These are phyloP conservation scores for Vinca minor DNA, from an alignment of 257 asterid species.

Conservation along the genomic window DNA sequence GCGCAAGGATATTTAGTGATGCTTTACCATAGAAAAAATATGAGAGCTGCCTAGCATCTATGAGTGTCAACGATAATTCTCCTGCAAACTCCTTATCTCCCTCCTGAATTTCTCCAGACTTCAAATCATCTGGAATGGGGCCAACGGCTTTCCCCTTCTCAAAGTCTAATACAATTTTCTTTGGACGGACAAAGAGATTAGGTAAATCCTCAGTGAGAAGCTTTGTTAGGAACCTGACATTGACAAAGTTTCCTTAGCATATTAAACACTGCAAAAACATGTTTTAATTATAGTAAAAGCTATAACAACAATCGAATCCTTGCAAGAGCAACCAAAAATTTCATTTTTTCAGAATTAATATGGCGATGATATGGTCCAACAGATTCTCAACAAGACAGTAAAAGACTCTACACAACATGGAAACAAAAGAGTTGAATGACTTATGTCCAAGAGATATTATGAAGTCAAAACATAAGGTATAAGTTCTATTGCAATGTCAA, in stretches of 20 bases:
- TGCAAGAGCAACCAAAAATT: neutral
- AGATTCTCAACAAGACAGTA: neutral
- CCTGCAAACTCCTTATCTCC: conserved; percentile 77
- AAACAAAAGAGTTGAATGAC: neutral
- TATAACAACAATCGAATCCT: neutral
- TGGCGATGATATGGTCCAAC: neutral
- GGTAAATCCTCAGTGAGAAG: conserved; percentile 96
- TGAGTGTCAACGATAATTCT: conserved; percentile 90
- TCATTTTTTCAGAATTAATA: neutral
- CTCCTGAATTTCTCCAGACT: conserved; percentile 63
- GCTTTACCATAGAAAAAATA: conserved; percentile 71
- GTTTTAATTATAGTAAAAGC: neutral
- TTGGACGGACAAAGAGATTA: conserved; percentile 88
- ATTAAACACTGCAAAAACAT: neutral
- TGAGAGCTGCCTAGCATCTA: conserved; percentile 79
- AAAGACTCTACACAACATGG: neutral
- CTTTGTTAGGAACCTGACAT: conserved; percentile 74
- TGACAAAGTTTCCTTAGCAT: neutral
- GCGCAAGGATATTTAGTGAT: neutral
- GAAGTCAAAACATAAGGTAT: neutral
- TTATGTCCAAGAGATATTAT: neutral
- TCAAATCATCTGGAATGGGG: conserved; percentile 35
- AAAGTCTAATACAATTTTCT: conserved; percentile 81
- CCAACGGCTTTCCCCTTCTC: conserved; percentile 77
- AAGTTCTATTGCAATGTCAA: neutral